Evolutionary conservation across 2,329 filamentous ascomycete species (phyloP).

Genomic region (Cladosporium sp.): DNA sequence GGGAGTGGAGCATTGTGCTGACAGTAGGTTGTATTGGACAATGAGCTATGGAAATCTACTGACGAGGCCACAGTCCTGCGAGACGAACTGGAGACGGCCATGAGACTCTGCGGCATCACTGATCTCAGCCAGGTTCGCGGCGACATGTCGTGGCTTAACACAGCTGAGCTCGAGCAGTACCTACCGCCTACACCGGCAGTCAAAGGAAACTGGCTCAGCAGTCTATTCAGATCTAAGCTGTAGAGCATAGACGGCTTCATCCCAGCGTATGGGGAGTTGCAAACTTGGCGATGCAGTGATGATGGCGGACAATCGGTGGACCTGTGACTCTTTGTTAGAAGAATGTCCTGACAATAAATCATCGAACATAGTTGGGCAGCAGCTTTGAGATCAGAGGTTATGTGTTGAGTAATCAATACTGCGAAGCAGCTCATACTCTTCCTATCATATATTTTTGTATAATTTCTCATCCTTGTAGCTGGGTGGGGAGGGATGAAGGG

Average conservation of each 20-base stretch:
- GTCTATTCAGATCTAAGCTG: conserved; percentile 12
- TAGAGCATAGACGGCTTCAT: not conserved
- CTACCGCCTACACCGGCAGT: conserved; percentile 39
- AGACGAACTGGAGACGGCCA: conserved; percentile 66
- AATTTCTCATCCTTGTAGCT: conserved; percentile 28
- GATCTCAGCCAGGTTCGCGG: conserved; percentile 61
- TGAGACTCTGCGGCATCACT: conserved; percentile 66
- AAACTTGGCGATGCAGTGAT: not conserved
- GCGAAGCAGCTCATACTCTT: conserved; percentile 38
- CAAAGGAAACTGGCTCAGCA: not conserved
- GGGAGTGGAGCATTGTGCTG: conserved; percentile 53
- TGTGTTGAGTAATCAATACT: conserved; percentile 33
- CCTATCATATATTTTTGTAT: conserved; percentile 38
- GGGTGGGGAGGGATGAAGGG: not conserved
- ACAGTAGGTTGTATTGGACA: conserved; percentile 49
- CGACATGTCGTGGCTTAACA: conserved; percentile 56
- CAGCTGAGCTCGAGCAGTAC: conserved; percentile 52
- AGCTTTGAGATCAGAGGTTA: conserved; percentile 8
- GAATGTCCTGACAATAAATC: not conserved
- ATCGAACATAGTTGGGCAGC: not conserved
- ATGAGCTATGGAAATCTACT: conserved; percentile 17
- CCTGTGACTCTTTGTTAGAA: conserved; percentile 1
- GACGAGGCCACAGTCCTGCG: conserved; percentile 37
- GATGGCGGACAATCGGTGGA: not conserved
- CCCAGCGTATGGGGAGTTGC: not conserved